Evolutionary conservation across 192 early-diverging fungal genomes (phyloP).

Genomic region (Backusella macrospora): DNA sequence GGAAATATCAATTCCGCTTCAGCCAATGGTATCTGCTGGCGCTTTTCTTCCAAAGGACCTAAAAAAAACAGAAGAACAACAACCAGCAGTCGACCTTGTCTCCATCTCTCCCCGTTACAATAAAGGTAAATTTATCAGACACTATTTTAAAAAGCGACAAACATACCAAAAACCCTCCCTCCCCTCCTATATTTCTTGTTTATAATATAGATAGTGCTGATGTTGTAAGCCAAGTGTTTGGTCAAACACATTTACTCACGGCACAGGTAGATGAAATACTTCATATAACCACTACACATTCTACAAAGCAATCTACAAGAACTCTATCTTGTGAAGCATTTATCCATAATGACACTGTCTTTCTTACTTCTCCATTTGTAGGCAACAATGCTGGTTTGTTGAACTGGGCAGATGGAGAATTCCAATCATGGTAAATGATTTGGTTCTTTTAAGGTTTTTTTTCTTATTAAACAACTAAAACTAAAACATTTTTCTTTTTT

Average conservation of each 20-base stretch:
- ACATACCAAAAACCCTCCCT: neutral
- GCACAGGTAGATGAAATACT: conserved; percentile 22
- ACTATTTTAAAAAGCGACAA: neutral
- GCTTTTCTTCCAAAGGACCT: conserved; percentile 11
- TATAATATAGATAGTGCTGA: conserved; percentile 10
- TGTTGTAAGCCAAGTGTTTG: conserved; percentile 29
- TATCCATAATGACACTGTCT: conserved; percentile 38
- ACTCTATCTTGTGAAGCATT: conserved; percentile 37
- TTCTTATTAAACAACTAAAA: neutral
- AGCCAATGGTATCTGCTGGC: conserved; percentile 17
- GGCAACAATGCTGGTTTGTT: conserved; percentile 25
- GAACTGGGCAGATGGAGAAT: conserved; percentile 36
- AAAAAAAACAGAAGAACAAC: neutral
- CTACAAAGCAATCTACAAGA: neutral
- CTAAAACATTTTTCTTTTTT: conserved; percentile 4
- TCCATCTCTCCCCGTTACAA: neutral
- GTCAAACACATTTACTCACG: conserved; percentile 5
- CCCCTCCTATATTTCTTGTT: neutral
- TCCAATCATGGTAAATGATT: conserved; percentile 32
- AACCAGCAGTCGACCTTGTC: conserved; percentile 5
- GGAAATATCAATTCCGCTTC: conserved; percentile 31
- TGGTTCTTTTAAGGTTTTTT: neutral
- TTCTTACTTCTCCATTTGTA: conserved; percentile 30
- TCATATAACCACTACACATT: conserved; percentile 14
- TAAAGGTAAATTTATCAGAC: conserved; percentile 18